Conservation (phyloP, 441 rosid genomes). For the Biscutella laevigata region DNA sequence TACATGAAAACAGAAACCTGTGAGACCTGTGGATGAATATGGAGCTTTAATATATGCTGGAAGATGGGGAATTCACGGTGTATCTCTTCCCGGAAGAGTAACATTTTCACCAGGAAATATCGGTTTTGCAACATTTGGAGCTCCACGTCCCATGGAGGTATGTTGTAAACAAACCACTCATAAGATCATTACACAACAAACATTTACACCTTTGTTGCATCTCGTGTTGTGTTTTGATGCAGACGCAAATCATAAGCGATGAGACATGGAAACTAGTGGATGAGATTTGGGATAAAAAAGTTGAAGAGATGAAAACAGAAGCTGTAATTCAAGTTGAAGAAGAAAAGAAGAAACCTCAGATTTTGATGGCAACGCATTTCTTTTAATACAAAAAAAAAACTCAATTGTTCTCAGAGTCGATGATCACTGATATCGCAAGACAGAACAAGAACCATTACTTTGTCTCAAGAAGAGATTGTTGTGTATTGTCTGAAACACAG, state of each 20-base stretch:
- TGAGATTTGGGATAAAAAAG: constrained; percentile 68
- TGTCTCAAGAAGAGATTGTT: too few species aligned
- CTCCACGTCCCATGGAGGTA: constrained; percentile 86
- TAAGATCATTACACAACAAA: background rate
- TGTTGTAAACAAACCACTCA: constrained; percentile 7
- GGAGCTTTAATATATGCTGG: constrained; percentile 89
- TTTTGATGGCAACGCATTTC: constrained; percentile 88
- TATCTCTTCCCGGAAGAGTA: constrained; percentile 81
- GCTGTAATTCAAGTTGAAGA: constrained; percentile 57
- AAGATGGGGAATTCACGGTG: constrained; percentile 90
- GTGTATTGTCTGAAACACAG: too few species aligned
- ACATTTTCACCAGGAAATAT: constrained; percentile 94
- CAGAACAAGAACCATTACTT: background rate
- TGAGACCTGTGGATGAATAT: constrained; percentile 70
- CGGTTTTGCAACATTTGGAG: constrained; percentile 92
- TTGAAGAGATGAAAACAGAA: constrained; percentile 60
- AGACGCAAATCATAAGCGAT: constrained; percentile 72
- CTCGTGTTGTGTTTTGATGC: constrained; percentile 19
- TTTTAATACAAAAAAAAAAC: constrained; percentile 32
- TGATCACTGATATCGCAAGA: background rate
- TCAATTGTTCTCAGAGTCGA: background rate
- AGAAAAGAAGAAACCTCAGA: constrained; percentile 66
- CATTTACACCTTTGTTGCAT: background rate
- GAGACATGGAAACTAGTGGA: constrained; percentile 89
- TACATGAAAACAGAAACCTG: constrained; percentile 40